These are phyloP conservation scores for Cordyceps farinosa DNA, from an alignment of 2,329 filamentous ascomycete genomes.

Conservation along the genomic window DNA sequence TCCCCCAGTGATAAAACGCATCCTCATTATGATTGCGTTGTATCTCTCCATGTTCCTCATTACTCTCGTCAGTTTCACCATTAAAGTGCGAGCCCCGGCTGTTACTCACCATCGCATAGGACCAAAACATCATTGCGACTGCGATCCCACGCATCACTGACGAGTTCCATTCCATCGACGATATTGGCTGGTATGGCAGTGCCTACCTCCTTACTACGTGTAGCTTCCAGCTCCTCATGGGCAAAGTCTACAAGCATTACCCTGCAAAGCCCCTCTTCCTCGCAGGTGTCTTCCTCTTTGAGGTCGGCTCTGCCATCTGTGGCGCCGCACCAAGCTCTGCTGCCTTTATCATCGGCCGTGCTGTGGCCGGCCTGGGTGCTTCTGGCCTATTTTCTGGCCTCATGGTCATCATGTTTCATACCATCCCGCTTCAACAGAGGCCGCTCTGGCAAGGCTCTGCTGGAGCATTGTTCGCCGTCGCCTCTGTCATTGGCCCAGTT, in stretches of 20 bases:
- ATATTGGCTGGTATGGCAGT: constrained; percentile 45
- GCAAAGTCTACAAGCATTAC: constrained; percentile 49
- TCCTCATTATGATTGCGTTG: constrained; percentile 5
- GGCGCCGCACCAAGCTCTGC: constrained; percentile 19
- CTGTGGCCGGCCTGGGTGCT: constrained; percentile 28
- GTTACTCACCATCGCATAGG: constrained; percentile 20
- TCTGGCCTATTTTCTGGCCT: constrained; percentile 38
- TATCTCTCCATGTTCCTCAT: constrained; percentile 42
- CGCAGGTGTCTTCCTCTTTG: constrained; percentile 32
- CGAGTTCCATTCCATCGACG: constrained; percentile 36
- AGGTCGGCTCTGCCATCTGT: constrained; percentile 36
- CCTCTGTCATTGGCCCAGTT: constrained; percentile 24
- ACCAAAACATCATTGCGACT: constrained; percentile 37
- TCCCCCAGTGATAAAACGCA: not conserved
- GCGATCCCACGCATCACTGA: constrained; percentile 35
- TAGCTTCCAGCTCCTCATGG: constrained; percentile 47
- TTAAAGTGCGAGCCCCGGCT: not conserved
- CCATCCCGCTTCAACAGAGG: constrained; percentile 23
- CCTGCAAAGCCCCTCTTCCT: constrained; percentile 39
- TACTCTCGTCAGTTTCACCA: constrained; percentile 30
- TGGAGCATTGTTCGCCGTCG: constrained; percentile 37
- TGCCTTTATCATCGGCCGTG: constrained; percentile 21
- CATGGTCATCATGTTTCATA: constrained; percentile 28
- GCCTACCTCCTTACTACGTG: constrained; percentile 46
- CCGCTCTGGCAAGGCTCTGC: constrained; percentile 36